These are phyloP conservation scores for Backusella tarrabulga DNA, from an alignment of 192 early-diverging fungal genomes.

Conservation along the genomic window DNA sequence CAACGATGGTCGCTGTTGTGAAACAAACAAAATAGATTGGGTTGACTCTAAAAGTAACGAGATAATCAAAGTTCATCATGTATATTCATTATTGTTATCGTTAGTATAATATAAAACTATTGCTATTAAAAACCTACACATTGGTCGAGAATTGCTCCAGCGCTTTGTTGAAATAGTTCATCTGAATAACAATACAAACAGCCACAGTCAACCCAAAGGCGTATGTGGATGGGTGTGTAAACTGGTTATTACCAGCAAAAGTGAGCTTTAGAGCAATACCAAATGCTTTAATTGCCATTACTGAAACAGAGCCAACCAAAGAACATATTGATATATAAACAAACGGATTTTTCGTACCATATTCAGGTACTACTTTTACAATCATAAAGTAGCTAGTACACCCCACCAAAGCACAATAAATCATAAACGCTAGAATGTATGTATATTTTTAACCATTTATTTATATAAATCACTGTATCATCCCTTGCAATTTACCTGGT, in stretches of 20 bases:
- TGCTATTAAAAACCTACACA: conserved; percentile 45
- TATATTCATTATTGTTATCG: neutral
- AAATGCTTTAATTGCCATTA: conserved; percentile 91
- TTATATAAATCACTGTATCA: neutral
- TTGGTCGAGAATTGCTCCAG: conserved; percentile 91
- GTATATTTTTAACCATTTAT: neutral
- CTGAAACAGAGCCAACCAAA: conserved; percentile 86
- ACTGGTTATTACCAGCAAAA: conserved; percentile 89
- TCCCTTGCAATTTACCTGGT: conserved; percentile 49
- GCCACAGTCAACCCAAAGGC: conserved; percentile 80
- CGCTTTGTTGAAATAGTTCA: conserved; percentile 98
- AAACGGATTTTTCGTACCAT: conserved; percentile 76
- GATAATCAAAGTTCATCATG: neutral
- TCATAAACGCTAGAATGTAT: conserved; percentile 62
- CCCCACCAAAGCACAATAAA: conserved; percentile 72
- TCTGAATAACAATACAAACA: conserved; percentile 84
- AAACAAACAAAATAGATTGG: conserved; percentile 96
- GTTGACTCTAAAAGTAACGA: conserved; percentile 52
- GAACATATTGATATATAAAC: conserved; percentile 96
- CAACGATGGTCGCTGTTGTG: conserved; percentile 92
- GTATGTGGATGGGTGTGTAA: conserved; percentile 85
- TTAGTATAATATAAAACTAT: neutral
- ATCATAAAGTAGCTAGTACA: conserved; percentile 73
- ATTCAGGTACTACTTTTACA: conserved; percentile 70
- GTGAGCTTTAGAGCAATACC: conserved; percentile 93